Percentiles rank a stretch among this genome's conserved stretches.
These are phyloP conservation scores for Neurospora intermedia DNA, from an alignment of 495 filamentous ascomycete species.

Conservation along the genomic window DNA sequence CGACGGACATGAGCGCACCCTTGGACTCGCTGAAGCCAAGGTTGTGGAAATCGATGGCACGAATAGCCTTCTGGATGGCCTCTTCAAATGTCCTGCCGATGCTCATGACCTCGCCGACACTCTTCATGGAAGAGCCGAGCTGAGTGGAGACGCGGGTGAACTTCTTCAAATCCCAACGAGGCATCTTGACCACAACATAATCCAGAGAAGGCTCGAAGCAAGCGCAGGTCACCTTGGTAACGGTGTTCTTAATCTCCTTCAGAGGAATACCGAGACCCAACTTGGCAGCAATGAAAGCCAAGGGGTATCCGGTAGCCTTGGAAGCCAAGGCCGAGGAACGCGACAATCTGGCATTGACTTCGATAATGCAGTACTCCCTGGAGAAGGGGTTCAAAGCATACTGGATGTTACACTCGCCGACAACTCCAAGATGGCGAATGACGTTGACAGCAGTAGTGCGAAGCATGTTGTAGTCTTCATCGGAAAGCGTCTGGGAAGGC, in stretches of 20 bases:
- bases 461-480: slow-evolving; percentile 99
- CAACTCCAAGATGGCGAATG: slow-evolving; percentile 90
- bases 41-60: slow-evolving; percentile 89
- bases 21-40: slow-evolving; percentile 85
- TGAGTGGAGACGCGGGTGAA: slow-evolving; percentile 92
- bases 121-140: slow-evolving; percentile 98
- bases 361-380: slow-evolving; percentile 95
- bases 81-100: slow-evolving; percentile 96
- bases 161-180: slow-evolving; percentile 97
- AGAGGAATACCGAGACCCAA: slow-evolving; percentile 87
- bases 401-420: slow-evolving; percentile 98
- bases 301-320: slow-evolving; percentile 92
- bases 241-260: slow-evolving; percentile 92
- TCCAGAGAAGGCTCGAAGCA: slow-evolving; percentile 99
- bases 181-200: slow-evolving; percentile 98
- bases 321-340: slow-evolving; percentile 90
- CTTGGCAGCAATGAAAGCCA: slow-evolving; percentile 95
- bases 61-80: slow-evolving; percentile 96
- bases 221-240: slow-evolving; percentile 91
- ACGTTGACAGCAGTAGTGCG: slow-evolving; percentile 98
- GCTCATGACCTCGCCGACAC: slow-evolving; percentile 97
- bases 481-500: slow-evolving; percentile 86
- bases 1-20: slow-evolving; percentile 81
- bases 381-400: slow-evolving; percentile 97
- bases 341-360: slow-evolving; percentile 95